phyloP scores from a whole-genome alignment of 1,139 yeast genomes.

The Arxiozyma bovina region DNA sequence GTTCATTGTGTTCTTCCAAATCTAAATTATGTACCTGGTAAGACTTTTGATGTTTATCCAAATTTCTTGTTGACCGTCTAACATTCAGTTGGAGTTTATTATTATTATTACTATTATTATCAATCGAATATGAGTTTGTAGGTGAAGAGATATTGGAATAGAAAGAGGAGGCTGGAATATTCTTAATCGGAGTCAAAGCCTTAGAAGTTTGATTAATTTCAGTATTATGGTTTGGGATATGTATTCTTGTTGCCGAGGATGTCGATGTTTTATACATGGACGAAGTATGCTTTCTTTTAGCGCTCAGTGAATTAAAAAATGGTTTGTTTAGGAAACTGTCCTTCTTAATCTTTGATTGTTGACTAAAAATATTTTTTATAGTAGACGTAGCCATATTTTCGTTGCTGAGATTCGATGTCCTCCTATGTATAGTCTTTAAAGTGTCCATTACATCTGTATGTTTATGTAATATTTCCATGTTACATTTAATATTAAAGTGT shows the following conservation, averaged over 20 bases:
- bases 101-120: neutral
- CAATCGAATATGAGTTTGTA: neutral
- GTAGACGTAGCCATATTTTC: neutral
- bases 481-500: neutral
- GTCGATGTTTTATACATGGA: neutral
- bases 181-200: neutral
- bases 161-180: constrained; percentile 1
- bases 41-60: neutral
- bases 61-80: constrained; percentile 5
- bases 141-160: neutral
- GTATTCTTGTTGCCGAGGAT: neutral
- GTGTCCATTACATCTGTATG: neutral
- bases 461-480: neutral
- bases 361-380: neutral
- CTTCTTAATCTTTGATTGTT: neutral
- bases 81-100: neutral
- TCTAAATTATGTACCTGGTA: constrained; percentile 30
- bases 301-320: neutral
- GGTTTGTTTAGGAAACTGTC: neutral
- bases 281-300: neutral
- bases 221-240: constrained; percentile 1
- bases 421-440: neutral
- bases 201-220: neutral
- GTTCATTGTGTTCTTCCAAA: constrained; percentile 36
- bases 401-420: neutral